Conservation (phyloP, 2,329 filamentous ascomycete genomes). For the Trichoderma cornu-damae region DNA sequence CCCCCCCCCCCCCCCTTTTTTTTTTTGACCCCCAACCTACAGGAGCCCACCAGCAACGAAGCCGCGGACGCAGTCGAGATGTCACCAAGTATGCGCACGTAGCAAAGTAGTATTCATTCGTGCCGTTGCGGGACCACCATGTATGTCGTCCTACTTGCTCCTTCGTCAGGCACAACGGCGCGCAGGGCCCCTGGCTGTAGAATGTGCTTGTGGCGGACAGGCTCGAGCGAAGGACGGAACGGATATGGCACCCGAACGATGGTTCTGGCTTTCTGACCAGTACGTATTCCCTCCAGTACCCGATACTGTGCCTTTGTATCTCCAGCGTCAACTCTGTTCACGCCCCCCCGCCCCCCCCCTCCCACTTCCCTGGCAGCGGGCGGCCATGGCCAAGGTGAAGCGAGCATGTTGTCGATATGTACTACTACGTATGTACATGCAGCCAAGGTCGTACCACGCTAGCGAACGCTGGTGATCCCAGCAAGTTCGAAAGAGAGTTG, state of each 20-base stretch:
- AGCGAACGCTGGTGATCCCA: constrained; percentile 1
- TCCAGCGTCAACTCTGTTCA: constrained; percentile 5
- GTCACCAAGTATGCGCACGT: not conserved
- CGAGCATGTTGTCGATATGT: constrained; percentile 11
- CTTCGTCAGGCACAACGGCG: constrained; percentile 15
- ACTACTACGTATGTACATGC: constrained; percentile 13
- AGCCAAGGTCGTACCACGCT: constrained; percentile 9
- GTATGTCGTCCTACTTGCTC: not conserved
- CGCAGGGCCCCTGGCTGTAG: constrained; percentile 13
- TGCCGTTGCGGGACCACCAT: constrained; percentile 7
- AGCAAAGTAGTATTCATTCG: too few species aligned
- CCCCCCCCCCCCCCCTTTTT: not conserved
- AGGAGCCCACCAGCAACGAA: not conserved
- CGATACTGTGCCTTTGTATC: too few species aligned
- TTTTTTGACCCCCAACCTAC: not conserved
- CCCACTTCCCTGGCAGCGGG: constrained; percentile 11
- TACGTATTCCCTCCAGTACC: too few species aligned
- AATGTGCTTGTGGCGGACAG: not conserved
- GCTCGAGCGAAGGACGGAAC: not conserved
- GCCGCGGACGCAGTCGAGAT: not conserved
- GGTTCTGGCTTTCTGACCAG: constrained; percentile 11
- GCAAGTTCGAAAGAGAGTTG: not conserved
- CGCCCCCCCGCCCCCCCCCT: constrained; percentile 15
- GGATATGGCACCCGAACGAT: constrained; percentile 20
- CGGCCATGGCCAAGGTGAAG: constrained; percentile 13